Percentiles rank a stretch among this genome's conserved stretches.
Evolutionary conservation across 208 protist species (phyloP).

Genomic region (Herpetomonas samuelpessoai): DNA sequence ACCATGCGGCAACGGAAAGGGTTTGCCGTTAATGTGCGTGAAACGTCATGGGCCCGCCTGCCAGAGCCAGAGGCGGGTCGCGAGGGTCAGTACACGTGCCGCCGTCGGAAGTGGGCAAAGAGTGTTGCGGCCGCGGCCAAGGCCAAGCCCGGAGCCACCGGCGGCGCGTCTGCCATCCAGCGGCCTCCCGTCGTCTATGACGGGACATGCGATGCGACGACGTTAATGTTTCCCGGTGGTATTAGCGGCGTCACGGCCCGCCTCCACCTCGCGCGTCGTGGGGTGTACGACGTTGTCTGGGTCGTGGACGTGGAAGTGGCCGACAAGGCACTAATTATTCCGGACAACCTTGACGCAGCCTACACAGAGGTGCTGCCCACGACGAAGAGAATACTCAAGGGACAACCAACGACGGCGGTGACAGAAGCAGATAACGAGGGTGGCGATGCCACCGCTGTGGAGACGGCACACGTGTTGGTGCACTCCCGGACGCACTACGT

Average conservation of each 20-base stretch:
- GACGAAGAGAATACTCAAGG: neutral
- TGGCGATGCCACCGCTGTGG: neutral
- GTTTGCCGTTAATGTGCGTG: conserved; percentile 39
- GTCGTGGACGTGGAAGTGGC: conserved; percentile 33
- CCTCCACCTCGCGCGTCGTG: conserved; percentile 33
- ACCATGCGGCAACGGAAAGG: conserved; percentile 34
- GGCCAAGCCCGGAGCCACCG: neutral
- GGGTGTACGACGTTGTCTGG: conserved; percentile 68
- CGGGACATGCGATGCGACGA: conserved; percentile 10
- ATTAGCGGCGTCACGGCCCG: conserved; percentile 33
- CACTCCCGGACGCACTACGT: conserved; percentile 48
- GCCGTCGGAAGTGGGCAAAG: neutral
- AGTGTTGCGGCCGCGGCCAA: neutral
- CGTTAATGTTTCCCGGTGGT: conserved; percentile 11
- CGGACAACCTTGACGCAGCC: conserved; percentile 46
- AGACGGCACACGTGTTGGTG: conserved; percentile 27
- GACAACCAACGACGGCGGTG: neutral
- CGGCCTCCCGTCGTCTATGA: conserved; percentile 8
- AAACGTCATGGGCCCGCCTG: conserved; percentile 28
- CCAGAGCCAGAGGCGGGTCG: conserved; percentile 17
- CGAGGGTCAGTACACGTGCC: conserved; percentile 42
- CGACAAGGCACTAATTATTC: conserved; percentile 16
- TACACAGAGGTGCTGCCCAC: conserved; percentile 26
- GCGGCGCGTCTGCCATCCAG: neutral
- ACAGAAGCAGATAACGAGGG: neutral